Evolutionary conservation across 495 filamentous ascomycete genomes (phyloP), one percentile per base, ranked within the genome.

Genomic region (Podospora australis): DNA sequence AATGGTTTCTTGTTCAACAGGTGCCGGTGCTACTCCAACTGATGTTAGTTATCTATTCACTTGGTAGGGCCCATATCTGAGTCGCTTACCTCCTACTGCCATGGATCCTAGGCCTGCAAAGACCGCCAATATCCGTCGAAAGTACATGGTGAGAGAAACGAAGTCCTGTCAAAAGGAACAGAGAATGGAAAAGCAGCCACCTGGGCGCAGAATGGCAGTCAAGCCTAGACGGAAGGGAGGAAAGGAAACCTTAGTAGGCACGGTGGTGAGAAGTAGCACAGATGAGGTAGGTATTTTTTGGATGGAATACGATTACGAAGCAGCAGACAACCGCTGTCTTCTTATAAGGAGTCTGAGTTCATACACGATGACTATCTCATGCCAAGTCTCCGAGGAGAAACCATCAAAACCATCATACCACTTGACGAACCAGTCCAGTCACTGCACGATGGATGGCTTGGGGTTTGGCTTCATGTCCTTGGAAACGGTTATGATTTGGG

Each of bases 151-250:
- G 48, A 42, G n/a, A 24, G n/a, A 49, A 56, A 35, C 48, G 56
- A 60, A 21, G 53, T 49, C 57, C 56, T 63, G 20, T 60, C 57
- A 63, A 62, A 64, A 55, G 57, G 44, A 34, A 44, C 46, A 54
- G 19, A 36, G 55, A 39, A 51, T 48, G 46, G 50, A 44, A 47
- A 40, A 46, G 53, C 56, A 52, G 55, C 56, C 56, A 24, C 55
- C 57, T 29, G 62, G 62, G 59, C 48, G 53, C 51, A n/a, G n/a
- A n/a, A n/a, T 44, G 36, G 21, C n/a, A 21, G 14, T 24, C 32
- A 36, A 54, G 6, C n/a, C n/a, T n/a, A n/a, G n/a, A n/a, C n/a
- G n/a, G n/a, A n/a, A n/a, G 46, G 48, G 56, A 50, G n/a, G n/a
- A 23, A 11, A 41, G 38, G 14, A 14, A 7, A n/a, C 19, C 38